Base-by-base conservation (phyloP, 495 filamentous ascomycete genomes). In the Diplogelasinospora grovesii region DNA sequence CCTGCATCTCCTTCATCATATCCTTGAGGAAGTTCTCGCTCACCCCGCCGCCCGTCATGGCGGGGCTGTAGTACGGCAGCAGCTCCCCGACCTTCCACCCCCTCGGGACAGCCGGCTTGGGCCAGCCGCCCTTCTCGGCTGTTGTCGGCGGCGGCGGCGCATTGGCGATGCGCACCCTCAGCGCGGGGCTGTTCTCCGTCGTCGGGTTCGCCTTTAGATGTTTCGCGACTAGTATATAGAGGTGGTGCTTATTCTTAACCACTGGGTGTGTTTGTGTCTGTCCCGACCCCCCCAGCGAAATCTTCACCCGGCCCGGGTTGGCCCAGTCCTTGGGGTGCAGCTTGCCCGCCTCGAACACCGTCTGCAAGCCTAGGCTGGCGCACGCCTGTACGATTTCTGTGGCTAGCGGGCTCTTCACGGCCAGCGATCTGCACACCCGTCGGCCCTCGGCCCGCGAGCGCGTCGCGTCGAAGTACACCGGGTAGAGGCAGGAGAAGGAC, bases 11-110 rank as follows among this genome's bases (percentile, higher is more conserved):
- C 29, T 76, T 79, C 90, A 98, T 95, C 70, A 96, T 95, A 45
- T 98, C 89, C 71, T 92, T 89, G 49, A 98, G 78, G 19, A 95
- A 84, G 51, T 98, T 94, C 57, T 98, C 92, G 46, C 83, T 93
- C 6, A 98, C 88, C 16, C 92, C 92, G 16, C 93, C 90, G 2
- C 92, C 92, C 36, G 82, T 93, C 62, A 97, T 72, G 9, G 88
- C 92, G 0, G 90, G 79, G 16, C 79, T 85, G 50, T 95, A 88
- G 47, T 90, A 75, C 20, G 92, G 92, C 41, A 98, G 49, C 38
- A 97, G 74, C 15, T 66, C 75, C 22, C 79, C 78, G 53, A 98
- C 82, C 69, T 95, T 96, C 88, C 89, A 97, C 8, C 90, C 92
- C 32, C 82, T 73, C 26, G 92, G 92, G 22, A 92, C 79, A 3